phyloP scores from a whole-genome alignment of 371 early-diverging fungal species.

The Apophysomyces ossiformis region DNA sequence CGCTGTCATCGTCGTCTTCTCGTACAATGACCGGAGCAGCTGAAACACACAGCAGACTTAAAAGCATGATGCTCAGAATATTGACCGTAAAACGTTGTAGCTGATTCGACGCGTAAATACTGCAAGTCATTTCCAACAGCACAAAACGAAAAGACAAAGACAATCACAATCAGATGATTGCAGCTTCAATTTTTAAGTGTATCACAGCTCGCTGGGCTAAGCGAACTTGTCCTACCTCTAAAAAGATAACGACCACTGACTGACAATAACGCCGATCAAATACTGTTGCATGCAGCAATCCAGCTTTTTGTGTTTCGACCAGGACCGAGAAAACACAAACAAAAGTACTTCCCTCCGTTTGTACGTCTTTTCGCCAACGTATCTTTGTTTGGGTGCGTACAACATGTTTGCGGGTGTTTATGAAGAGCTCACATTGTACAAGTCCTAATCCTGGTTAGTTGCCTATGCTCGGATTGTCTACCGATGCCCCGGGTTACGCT shows the following conservation, averaged over 20 bases:
- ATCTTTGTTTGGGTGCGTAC: no score
- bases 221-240: not conserved
- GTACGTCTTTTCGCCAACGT: no score
- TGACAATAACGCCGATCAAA: slow-evolving; percentile 5
- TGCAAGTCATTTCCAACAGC: not conserved
- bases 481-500: no score
- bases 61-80: not conserved
- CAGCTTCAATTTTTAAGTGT: slow-evolving; percentile 1
- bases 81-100: not conserved
- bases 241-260: not conserved
- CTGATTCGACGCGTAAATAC: not conserved
- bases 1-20: not conserved
- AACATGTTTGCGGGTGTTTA: no score
- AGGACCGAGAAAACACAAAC: no score
- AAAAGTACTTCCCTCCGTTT: no score
- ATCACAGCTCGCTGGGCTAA: not conserved
- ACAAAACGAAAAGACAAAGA: not conserved
- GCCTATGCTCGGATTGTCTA: no score
- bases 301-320: not conserved
- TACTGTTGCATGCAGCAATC: not conserved
- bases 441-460: no score
- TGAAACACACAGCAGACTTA: not conserved
- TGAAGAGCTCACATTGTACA: no score
- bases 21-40: not conserved
- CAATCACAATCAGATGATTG: not conserved